A percentile compares a stretch with the other conserved stretches of the same genome.
Conservation (phyloP, 768 basidiomycete species). For the Candolleomyces eurysporus region DNA sequence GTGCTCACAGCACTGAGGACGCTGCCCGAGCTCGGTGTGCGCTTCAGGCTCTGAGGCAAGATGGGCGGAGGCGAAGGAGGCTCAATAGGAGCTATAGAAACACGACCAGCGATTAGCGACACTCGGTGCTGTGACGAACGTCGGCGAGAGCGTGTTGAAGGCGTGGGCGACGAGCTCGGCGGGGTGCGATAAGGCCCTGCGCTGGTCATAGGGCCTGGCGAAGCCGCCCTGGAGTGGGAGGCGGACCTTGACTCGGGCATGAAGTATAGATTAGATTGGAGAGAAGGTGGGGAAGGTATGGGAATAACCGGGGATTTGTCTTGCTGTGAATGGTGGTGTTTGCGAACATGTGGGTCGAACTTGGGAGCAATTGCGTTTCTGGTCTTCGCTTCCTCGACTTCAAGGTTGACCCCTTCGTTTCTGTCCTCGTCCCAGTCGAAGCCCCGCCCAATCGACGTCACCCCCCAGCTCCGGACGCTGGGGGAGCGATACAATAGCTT, state of each 20-base stretch:
- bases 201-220: constrained; percentile 7
- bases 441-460: constrained; percentile 81
- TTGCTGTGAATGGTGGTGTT: constrained; percentile 34
- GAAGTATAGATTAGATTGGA: constrained; percentile 20
- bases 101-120: constrained; percentile 78
- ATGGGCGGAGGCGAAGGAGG: constrained; percentile 64
- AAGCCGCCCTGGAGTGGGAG: constrained; percentile 22
- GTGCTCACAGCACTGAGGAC: constrained; percentile 61
- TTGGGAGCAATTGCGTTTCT: constrained; percentile 5
- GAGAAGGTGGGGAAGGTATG: constrained; percentile 15
- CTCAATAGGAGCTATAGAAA: constrained; percentile 74
- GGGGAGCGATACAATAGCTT: constrained; percentile 54
- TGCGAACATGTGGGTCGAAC: constrained; percentile 29
- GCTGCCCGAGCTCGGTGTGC: constrained; percentile 63
- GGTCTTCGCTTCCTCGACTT: constrained; percentile 12
- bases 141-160: constrained; percentile 63
- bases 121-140: constrained; percentile 84
- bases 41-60: constrained; percentile 60
- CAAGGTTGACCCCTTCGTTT: constrained; percentile 23
- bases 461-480: constrained; percentile 80
- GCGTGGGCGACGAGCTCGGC: constrained; percentile 23
- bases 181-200: constrained; percentile 27
- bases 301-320: constrained; percentile 30
- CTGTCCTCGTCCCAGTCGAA: constrained; percentile 64
- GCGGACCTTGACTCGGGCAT: constrained; percentile 16